Evolutionary conservation across 768 basidiomycete species (phyloP).

Genomic region (Hygrophoropsis aurantiaca): DNA sequence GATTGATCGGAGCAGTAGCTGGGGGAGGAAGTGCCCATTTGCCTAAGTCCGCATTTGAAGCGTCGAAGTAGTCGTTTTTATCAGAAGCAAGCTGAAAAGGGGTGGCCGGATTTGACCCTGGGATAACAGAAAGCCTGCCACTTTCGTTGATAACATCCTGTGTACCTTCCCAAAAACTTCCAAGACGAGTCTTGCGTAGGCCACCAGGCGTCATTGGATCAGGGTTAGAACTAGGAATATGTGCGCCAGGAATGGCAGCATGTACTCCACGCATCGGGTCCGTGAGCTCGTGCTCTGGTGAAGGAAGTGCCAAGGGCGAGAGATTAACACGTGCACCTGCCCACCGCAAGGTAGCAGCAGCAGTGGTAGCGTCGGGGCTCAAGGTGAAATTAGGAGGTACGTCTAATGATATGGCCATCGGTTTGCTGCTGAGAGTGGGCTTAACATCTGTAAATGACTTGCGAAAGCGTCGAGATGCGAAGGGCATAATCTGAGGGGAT

Average conservation of each 20-base stretch:
- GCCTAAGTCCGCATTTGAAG: not conserved
- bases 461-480: constrained; percentile 41
- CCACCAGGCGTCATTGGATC: constrained; percentile 46
- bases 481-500: constrained; percentile 20
- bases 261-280: constrained; percentile 85
- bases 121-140: constrained; percentile 20
- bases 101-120: constrained; percentile 22
- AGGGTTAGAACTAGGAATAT: constrained; percentile 37
- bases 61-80: not conserved
- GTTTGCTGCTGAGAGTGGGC: constrained; percentile 22
- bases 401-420: constrained; percentile 26
- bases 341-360: constrained; percentile 82
- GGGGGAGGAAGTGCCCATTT: not conserved
- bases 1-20: constrained; percentile 17
- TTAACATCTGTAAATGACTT: constrained; percentile 48
- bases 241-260: constrained; percentile 63
- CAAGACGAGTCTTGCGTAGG: constrained; percentile 55
- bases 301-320: constrained; percentile 83
- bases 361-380: constrained; percentile 57
- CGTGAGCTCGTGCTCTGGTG: constrained; percentile 87
- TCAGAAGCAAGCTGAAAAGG: constrained; percentile 14
- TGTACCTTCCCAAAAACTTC: constrained; percentile 78
- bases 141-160: constrained; percentile 54
- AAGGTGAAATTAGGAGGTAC: constrained; percentile 27
- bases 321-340: constrained; percentile 84